A percentile compares a stretch with the other conserved stretches of the same genome.
These are phyloP conservation scores for Chlorella vulgaris DNA, from an alignment of 139 green algal genomes.

Conservation along the genomic window DNA sequence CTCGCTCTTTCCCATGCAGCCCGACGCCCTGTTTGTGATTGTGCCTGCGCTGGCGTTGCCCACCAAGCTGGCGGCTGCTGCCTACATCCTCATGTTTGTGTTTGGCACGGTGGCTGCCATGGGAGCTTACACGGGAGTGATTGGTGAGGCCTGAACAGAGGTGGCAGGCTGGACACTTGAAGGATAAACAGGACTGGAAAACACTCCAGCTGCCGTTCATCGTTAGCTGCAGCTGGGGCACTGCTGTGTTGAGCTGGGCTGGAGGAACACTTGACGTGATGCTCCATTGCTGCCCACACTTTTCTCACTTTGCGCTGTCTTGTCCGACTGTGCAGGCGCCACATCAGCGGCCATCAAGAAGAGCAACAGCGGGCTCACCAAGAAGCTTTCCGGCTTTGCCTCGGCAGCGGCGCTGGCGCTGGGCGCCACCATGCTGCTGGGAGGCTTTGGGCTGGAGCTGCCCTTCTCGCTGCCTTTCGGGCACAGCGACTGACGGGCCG, in stretches of 20 bases:
- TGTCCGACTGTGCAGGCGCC: constrained; percentile 51
- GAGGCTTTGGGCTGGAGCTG: constrained; percentile 66
- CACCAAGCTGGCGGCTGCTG: constrained; percentile 82
- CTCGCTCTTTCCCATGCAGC: constrained; percentile 50
- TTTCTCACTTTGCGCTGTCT: not conserved
- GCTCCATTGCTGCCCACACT: not conserved
- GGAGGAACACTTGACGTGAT: not conserved
- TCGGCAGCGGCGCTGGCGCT: constrained; percentile 71
- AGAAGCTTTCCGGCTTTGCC: constrained; percentile 73
- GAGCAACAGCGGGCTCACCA: constrained; percentile 68
- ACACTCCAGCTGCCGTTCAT: not conserved
- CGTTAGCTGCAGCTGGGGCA: not conserved
- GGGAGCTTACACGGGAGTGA: constrained; percentile 92
- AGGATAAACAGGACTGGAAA: not conserved
- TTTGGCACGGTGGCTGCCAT: constrained; percentile 94
- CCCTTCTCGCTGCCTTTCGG: constrained; percentile 52
- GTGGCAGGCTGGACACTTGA: not conserved
- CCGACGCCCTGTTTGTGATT: constrained; percentile 96
- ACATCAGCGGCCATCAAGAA: constrained; percentile 73
- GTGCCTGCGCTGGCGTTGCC: constrained; percentile 94
- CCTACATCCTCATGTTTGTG: constrained; percentile 95
- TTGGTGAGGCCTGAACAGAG: constrained; percentile 55
- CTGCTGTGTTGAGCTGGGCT: not conserved
- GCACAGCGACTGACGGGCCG: constrained; percentile 15
- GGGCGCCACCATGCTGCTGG: constrained; percentile 69